phyloP scores from a whole-genome alignment of 2,329 filamentous ascomycete species.

The Paradendryphiella salina region DNA sequence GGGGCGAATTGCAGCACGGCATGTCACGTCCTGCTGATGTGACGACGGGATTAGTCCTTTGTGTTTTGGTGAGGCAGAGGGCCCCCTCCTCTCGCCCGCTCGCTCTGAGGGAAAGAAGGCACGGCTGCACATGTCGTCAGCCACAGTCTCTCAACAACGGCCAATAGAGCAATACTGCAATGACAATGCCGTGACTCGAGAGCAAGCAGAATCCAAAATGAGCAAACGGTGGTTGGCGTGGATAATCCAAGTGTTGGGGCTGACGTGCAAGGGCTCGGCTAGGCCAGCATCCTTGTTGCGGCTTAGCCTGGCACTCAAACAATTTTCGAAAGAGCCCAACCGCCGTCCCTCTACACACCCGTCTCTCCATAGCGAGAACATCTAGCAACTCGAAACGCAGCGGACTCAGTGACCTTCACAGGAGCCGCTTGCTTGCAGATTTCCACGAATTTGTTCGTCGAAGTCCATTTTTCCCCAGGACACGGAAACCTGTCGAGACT shows the following conservation, averaged over 20 bases:
- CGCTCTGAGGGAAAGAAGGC: constrained; percentile 8
- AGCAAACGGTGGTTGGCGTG: neutral
- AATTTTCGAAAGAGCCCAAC: constrained; percentile 27
- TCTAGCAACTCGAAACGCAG: constrained; percentile 37
- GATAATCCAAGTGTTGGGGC: constrained; percentile 9
- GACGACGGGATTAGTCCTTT: constrained; percentile 18
- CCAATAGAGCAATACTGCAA: neutral
- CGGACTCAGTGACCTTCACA: constrained; percentile 32
- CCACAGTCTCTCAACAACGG: neutral
- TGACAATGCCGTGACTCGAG: neutral
- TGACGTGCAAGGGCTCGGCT: constrained; percentile 15
- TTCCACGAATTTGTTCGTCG: constrained; percentile 46
- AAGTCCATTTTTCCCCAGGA: constrained; percentile 34
- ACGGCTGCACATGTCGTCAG: neutral
- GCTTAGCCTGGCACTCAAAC: constrained; percentile 31
- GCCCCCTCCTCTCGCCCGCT: neutral
- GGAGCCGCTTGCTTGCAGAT: constrained; percentile 43
- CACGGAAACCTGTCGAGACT: constrained; percentile 37
- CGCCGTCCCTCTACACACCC: constrained; percentile 17
- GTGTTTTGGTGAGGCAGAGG: constrained; percentile 2
- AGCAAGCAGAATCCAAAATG: neutral
- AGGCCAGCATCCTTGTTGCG: constrained; percentile 18
- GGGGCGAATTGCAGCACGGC: constrained; percentile 18
- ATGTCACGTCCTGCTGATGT: constrained; percentile 15
- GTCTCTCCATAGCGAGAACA: constrained; percentile 44